These are phyloP conservation scores for Rhizoclosmatium sp. DNA, from an alignment of 192 early-diverging fungal genomes.

Conservation along the genomic window DNA sequence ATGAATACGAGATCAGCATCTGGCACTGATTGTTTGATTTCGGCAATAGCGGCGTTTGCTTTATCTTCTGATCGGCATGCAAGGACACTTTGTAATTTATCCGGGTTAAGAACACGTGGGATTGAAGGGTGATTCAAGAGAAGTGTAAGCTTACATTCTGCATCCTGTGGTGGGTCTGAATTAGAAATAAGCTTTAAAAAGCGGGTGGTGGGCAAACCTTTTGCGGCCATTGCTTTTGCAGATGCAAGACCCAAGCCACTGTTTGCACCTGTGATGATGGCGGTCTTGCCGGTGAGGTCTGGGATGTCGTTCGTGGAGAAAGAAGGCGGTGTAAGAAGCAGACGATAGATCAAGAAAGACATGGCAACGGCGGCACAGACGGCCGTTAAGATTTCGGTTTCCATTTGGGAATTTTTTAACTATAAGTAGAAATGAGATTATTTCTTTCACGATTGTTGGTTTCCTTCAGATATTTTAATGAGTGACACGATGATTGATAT, in stretches of 20 bases:
- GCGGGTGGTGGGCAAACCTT: slow-evolving; percentile 6
- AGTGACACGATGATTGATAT: too few relatives aligned
- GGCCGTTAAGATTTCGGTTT: neutral
- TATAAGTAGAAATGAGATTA: too few relatives aligned
- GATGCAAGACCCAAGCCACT: slow-evolving; percentile 42
- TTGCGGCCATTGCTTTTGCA: slow-evolving; percentile 37
- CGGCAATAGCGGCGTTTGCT: slow-evolving; percentile 28
- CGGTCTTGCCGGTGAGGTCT: slow-evolving; percentile 33
- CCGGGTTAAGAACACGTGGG: neutral
- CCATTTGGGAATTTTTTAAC: neutral
- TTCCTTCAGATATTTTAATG: too few relatives aligned
- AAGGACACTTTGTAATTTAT: slow-evolving; percentile 21
- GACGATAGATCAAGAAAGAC: neutral
- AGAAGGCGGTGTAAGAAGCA: neutral
- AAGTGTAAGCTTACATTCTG: neutral
- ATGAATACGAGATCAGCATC: slow-evolving; percentile 47
- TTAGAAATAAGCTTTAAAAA: neutral
- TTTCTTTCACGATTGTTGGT: too few relatives aligned
- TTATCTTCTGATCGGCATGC: slow-evolving; percentile 36
- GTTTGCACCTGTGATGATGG: slow-evolving; percentile 49
- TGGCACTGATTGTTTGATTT: slow-evolving; percentile 38
- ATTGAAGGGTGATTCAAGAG: neutral
- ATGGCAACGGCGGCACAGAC: neutral
- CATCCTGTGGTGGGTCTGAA: neutral
- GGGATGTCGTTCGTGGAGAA: slow-evolving; percentile 23